Evolutionary conservation across 73 alveolate genomes (phyloP).

Genomic region (Breviolum minutum): DNA sequence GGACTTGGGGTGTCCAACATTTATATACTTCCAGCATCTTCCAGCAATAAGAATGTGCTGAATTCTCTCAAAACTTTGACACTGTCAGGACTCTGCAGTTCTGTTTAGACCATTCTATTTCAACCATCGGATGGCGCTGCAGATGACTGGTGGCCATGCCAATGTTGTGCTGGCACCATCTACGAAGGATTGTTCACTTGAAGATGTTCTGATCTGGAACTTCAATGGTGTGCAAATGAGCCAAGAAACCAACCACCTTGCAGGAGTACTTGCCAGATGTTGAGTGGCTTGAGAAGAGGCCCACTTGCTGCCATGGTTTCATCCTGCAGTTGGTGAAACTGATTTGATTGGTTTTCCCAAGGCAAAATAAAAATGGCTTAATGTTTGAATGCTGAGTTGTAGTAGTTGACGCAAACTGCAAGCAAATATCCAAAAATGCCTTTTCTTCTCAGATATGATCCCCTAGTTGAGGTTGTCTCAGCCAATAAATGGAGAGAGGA

Average conservation of each 20-base stretch:
- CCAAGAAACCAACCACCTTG: background rate
- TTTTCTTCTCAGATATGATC: no score
- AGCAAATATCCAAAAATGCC: no score
- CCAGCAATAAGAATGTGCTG: background rate
- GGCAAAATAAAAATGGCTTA: no score
- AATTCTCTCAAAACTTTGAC: background rate
- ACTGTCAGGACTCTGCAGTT: conserved; percentile 55
- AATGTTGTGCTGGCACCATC: conserved; percentile 82
- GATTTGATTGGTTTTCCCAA: no score
- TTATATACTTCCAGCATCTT: background rate
- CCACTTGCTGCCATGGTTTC: background rate
- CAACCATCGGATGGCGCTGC: conserved; percentile 93
- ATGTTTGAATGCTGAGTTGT: no score
- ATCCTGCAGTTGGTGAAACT: no score
- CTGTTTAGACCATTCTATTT: conserved; percentile 89
- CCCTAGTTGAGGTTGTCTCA: conserved; percentile 1
- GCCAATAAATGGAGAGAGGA: conserved; percentile 59
- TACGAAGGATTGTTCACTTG: conserved; percentile 27
- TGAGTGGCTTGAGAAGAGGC: conserved; percentile 89
- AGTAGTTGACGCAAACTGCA: no score
- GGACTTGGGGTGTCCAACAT: background rate
- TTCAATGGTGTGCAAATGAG: background rate
- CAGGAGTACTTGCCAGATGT: conserved; percentile 74
- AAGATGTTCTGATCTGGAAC: background rate
- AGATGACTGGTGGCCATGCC: conserved; percentile 95